Conservation (phyloP, 2,329 filamentous ascomycete species). For the Truncatella angustata region DNA sequence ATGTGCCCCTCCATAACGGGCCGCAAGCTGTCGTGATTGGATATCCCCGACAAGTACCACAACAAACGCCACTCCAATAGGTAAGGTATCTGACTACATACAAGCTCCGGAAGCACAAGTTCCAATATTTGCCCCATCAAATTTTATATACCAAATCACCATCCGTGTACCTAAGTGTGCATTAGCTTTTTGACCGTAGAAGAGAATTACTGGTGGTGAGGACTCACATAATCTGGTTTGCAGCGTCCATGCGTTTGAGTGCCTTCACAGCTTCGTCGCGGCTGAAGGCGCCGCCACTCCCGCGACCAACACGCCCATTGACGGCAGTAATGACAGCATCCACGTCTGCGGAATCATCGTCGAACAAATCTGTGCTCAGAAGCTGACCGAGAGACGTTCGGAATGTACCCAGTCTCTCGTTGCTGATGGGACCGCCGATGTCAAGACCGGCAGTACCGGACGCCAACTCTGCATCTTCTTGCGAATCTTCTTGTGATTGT, state of each 20-base stretch:
- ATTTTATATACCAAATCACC: constrained; percentile 33
- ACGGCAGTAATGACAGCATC: constrained; percentile 74
- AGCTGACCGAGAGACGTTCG: constrained; percentile 78
- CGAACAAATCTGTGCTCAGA: constrained; percentile 79
- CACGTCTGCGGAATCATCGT: constrained; percentile 78
- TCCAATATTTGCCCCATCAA: constrained; percentile 13
- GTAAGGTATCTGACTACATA: neutral
- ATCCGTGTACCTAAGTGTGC: constrained; percentile 28
- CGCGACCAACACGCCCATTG: constrained; percentile 64
- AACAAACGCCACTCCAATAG: neutral
- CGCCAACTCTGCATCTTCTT: constrained; percentile 37
- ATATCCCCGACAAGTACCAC: neutral
- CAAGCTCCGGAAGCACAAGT: neutral
- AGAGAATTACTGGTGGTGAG: neutral
- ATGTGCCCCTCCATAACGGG: neutral
- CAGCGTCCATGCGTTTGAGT: constrained; percentile 74
- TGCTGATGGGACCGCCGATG: constrained; percentile 48
- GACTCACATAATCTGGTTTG: constrained; percentile 90
- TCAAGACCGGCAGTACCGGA: constrained; percentile 35
- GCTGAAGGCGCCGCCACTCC: constrained; percentile 60
- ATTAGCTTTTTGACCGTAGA: constrained; percentile 2
- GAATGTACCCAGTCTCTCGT: constrained; percentile 70
- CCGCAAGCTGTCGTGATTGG: neutral
- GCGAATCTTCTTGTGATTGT: constrained; percentile 39
- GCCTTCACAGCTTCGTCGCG: constrained; percentile 73